These are phyloP conservation scores for Zygnema cylindricum DNA, from an alignment of 139 green algal genomes.

Conservation along the genomic window DNA sequence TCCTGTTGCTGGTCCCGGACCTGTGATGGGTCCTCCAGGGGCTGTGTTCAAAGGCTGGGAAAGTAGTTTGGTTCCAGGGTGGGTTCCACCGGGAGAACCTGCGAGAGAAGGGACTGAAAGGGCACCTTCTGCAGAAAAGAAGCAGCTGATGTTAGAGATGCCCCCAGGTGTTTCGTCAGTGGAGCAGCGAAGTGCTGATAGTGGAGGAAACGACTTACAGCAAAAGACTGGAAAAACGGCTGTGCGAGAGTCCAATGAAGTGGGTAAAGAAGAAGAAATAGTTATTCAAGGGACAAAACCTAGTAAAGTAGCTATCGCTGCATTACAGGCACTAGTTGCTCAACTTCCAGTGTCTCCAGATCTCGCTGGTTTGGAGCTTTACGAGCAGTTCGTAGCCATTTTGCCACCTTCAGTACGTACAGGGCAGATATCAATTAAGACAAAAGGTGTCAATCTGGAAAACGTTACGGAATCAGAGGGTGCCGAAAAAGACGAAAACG, in stretches of 20 bases:
- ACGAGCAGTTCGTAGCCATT: neutral
- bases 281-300: neutral
- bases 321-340: neutral
- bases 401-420: neutral
- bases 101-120: neutral
- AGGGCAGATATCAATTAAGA: neutral
- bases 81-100: neutral
- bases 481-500: no score
- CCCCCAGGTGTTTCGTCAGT: neutral
- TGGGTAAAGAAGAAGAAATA: neutral
- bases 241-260: neutral
- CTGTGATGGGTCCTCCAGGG: neutral
- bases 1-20: neutral
- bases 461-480: no score
- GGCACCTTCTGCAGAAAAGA: neutral
- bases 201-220: neutral
- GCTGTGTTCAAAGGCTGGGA: neutral
- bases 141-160: neutral
- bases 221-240: neutral
- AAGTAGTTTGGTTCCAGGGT: neutral
- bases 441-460: no score
- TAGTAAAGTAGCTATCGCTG: neutral
- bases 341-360: neutral
- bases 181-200: neutral
- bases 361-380: neutral